Evolutionary conservation across 371 early-diverging fungal species (phyloP).

Genomic region (Mucor ambiguus): DNA sequence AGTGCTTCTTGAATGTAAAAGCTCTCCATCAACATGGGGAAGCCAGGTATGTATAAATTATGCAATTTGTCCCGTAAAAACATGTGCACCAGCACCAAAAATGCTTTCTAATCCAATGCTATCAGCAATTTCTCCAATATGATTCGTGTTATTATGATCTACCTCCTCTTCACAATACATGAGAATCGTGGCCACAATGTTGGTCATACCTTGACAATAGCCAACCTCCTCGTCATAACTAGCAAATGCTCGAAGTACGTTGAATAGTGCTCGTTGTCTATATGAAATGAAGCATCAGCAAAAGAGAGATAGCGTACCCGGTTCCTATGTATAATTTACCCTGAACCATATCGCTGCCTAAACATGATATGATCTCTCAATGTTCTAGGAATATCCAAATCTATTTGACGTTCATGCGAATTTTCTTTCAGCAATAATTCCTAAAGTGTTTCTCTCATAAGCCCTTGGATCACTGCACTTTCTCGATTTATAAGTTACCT

Average conservation of each 20-base stretch:
- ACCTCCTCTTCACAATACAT: constrained; percentile 93
- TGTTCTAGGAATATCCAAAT: constrained; percentile 67
- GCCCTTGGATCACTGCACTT: background rate
- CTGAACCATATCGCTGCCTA: constrained; percentile 63
- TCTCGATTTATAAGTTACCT: constrained; percentile 11
- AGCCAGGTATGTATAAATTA: constrained; percentile 62
- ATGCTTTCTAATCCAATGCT: constrained; percentile 22
- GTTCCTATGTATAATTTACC: constrained; percentile 31
- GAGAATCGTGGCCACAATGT: constrained; percentile 87
- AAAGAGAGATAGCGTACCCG: background rate
- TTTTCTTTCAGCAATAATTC: constrained; percentile 17
- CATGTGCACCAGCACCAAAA: constrained; percentile 56
- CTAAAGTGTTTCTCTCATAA: background rate
- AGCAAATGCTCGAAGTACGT: constrained; percentile 88
- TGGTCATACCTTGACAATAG: constrained; percentile 95
- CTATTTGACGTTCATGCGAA: constrained; percentile 65
- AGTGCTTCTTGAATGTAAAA: constrained; percentile 65
- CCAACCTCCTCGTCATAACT: constrained; percentile 88
- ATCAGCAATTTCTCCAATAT: background rate
- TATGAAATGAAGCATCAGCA: no score
- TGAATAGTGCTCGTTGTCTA: constrained; percentile 73
- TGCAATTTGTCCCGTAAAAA: constrained; percentile 58
- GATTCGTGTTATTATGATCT: background rate
- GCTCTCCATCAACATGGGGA: constrained; percentile 63
- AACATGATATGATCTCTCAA: constrained; percentile 71